Conservation (phyloP, 257 asterid species). For the Fraxinus anomala region DNA sequence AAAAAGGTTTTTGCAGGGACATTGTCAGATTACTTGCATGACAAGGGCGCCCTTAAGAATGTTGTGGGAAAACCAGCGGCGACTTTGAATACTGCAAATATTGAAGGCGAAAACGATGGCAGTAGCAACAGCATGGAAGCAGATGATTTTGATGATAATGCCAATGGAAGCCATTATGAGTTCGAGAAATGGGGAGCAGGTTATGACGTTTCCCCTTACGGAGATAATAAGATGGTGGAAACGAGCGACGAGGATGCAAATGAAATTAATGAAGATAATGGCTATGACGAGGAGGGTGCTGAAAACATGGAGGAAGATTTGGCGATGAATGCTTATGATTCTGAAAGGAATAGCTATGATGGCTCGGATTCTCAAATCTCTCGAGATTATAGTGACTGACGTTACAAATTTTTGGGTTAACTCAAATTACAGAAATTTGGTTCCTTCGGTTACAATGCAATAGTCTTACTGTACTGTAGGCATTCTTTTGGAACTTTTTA, state of each 20-base stretch:
- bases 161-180: conserved; percentile 29
- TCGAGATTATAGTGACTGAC: conserved; percentile 70
- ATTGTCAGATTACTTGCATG: conserved; percentile 34
- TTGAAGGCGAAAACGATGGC: conserved; percentile 38
- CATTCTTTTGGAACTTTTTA: not conserved
- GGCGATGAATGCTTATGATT: conserved; percentile 37
- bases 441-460: not conserved
- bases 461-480: not conserved
- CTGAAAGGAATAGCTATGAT: conserved; percentile 34
- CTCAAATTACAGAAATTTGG: not conserved
- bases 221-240: conserved; percentile 47
- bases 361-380: conserved; percentile 56
- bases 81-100: conserved; percentile 28
- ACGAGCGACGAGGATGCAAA: conserved; percentile 60
- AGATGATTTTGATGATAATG: conserved; percentile 52
- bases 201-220: conserved; percentile 24
- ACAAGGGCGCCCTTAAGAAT: conserved; percentile 28
- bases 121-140: conserved; percentile 53
- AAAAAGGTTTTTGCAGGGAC: conserved; percentile 42
- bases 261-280: conserved; percentile 39
- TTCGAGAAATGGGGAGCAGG: conserved; percentile 48
- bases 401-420: conserved; percentile 11
- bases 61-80: conserved; percentile 34
- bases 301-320: conserved; percentile 33
- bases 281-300: conserved; percentile 39